phyloP scores from a whole-genome alignment of 1,139 yeast genomes.

The Magnusiomyces fungicola region DNA sequence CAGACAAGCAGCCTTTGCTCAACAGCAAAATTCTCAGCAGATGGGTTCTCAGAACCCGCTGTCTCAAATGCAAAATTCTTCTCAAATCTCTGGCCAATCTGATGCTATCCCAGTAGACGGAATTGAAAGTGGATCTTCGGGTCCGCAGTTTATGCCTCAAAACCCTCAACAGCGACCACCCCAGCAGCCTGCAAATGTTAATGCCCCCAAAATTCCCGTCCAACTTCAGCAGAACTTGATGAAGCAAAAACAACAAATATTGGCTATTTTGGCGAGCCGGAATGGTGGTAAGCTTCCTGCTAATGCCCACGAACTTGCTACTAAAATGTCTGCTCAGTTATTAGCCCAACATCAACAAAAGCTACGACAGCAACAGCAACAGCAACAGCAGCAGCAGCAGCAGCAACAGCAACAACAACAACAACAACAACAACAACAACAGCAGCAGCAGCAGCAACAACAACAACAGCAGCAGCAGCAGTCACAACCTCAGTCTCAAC shows the following conservation, averaged over 20 bases:
- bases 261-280: neutral
- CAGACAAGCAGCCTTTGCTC: neutral
- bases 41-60: too few species aligned
- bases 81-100: too few species aligned
- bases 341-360: neutral
- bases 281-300: slow-evolving; percentile 1
- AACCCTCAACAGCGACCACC: slow-evolving; percentile 1
- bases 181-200: slow-evolving; percentile 4
- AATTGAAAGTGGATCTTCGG: too few species aligned
- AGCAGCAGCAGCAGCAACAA: slow-evolving; percentile 11
- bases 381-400: slow-evolving; percentile 8
- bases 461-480: neutral
- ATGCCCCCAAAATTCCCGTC: slow-evolving; percentile 6
- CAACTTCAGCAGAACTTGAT: neutral
- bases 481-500: slow-evolving; percentile 3
- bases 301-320: neutral
- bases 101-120: too few species aligned
- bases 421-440: slow-evolving; percentile 6
- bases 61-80: too few species aligned
- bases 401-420: slow-evolving; percentile 2
- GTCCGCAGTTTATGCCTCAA: too few species aligned
- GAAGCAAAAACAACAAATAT: neutral
- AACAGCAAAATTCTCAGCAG: neutral
- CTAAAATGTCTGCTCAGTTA: neutral
- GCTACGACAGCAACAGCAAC: slow-evolving; percentile 11